phyloP scores from a whole-genome alignment of 345 rosid genomes.

The Lagerstroemia speciosa region DNA sequence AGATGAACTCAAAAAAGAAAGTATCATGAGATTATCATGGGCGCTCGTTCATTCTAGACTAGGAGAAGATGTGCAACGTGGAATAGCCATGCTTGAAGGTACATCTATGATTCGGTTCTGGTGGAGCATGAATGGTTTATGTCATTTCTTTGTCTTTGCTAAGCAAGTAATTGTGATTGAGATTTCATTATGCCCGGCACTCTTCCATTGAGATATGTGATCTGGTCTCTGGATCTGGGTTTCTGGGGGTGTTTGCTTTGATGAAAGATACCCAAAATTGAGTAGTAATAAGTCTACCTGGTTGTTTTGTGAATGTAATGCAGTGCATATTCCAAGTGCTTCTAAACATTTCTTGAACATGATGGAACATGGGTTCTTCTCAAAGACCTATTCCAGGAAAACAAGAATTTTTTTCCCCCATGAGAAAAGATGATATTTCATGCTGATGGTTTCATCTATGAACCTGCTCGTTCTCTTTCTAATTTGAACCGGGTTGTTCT shows the following conservation, averaged over 20 bases:
- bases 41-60: slow-evolving; percentile 71
- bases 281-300: not conserved
- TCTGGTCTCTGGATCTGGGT: not conserved
- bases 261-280: not conserved
- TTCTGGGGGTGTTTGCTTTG: not conserved
- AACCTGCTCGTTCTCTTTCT: not conserved
- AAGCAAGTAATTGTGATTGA: not conserved
- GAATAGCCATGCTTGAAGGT: slow-evolving; percentile 85
- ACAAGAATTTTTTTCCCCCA: not conserved
- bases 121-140: not conserved
- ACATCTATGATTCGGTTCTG: not conserved
- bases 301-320: not conserved
- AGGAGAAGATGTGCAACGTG: slow-evolving; percentile 60
- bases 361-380: not conserved
- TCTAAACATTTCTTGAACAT: not conserved
- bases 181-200: not conserved
- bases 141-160: not conserved
- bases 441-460: not conserved
- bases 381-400: not conserved
- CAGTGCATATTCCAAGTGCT: not conserved
- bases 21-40: slow-evolving; percentile 74
- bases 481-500: not conserved
- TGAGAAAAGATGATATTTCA: not conserved
- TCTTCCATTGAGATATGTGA: not conserved
- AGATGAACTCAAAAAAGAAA: slow-evolving; percentile 43